phyloP scores from a whole-genome alignment of 139 green algal species.

The Volvox africanus region DNA sequence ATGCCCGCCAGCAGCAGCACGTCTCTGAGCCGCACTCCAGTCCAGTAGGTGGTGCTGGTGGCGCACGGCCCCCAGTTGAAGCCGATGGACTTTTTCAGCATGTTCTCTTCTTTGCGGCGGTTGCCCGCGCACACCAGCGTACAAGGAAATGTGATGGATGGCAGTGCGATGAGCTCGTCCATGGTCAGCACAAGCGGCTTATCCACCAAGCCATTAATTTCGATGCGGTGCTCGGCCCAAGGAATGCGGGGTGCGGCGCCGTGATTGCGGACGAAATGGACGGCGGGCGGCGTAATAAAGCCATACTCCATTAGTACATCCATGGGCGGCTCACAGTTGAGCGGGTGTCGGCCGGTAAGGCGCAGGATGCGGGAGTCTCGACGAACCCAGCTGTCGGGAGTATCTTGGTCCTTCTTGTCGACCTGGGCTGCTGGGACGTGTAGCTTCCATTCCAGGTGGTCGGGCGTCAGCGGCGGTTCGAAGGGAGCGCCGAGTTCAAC shows the following conservation, averaged over 20 bases:
- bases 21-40: conserved; percentile 89
- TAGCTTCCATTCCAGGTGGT: conserved; percentile 45
- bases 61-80: conserved; percentile 78
- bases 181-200: conserved; percentile 85
- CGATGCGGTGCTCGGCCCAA: conserved; percentile 78
- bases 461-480: conserved; percentile 50
- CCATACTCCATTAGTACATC: conserved; percentile 77
- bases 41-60: conserved; percentile 90
- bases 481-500: conserved; percentile 53
- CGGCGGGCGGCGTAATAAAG: conserved; percentile 88
- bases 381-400: conserved; percentile 77
- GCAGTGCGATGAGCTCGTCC: conserved; percentile 89
- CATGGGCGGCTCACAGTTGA: conserved; percentile 96
- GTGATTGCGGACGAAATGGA: conserved; percentile 92
- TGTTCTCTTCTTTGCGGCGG: conserved; percentile 98
- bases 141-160: conserved; percentile 81
- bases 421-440: conserved; percentile 33
- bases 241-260: conserved; percentile 80
- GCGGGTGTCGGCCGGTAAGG: conserved; percentile 93
- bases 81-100: conserved; percentile 97
- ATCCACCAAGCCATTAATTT: conserved; percentile 86
- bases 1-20: conserved; percentile 80
- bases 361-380: conserved; percentile 91
- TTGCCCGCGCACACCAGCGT: conserved; percentile 94
- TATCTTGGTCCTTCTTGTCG: conserved; percentile 50